Percentiles rank a stretch among this genome's conserved stretches.
Conservation (phyloP, 129 eudicot genomes). For the Pittosporum tobira region DNA sequence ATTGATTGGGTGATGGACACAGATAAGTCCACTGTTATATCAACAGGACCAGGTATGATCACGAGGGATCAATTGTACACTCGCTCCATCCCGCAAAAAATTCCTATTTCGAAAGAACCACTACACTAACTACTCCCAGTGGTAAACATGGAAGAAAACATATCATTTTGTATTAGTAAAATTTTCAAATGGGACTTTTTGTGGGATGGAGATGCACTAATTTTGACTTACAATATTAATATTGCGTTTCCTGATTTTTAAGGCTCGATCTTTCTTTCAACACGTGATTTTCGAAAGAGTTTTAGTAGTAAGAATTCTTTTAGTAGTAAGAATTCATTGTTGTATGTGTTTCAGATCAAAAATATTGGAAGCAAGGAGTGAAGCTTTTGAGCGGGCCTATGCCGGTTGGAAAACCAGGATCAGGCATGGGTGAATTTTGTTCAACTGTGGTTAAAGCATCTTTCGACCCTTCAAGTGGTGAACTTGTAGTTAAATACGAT, state of each 20-base stretch:
- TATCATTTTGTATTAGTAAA: too few species aligned
- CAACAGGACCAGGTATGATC: constrained; percentile 74
- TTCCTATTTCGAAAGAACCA: constrained; percentile 3
- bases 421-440: constrained; percentile 4
- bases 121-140: not conserved
- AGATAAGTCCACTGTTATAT: constrained; percentile 29
- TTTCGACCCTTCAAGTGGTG: constrained; percentile 61
- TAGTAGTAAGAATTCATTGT: not conserved
- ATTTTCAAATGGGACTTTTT: too few species aligned
- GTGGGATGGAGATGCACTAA: not conserved
- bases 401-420: constrained; percentile 14
- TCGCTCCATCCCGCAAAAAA: too few species aligned
- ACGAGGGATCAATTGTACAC: not conserved
- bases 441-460: constrained; percentile 39
- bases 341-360: constrained; percentile 44
- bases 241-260: not conserved
- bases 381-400: constrained; percentile 58
- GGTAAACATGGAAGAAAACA: too few species aligned
- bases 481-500: constrained; percentile 27
- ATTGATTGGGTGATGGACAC: constrained; percentile 83
- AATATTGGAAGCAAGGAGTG: constrained; percentile 89
- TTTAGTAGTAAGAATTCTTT: not conserved
- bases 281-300: not conserved
- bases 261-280: not conserved
- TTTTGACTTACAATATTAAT: not conserved